Evolutionary conservation across 2,329 filamentous ascomycete genomes (phyloP).

Genomic region (Didymosphaeria variabile): DNA sequence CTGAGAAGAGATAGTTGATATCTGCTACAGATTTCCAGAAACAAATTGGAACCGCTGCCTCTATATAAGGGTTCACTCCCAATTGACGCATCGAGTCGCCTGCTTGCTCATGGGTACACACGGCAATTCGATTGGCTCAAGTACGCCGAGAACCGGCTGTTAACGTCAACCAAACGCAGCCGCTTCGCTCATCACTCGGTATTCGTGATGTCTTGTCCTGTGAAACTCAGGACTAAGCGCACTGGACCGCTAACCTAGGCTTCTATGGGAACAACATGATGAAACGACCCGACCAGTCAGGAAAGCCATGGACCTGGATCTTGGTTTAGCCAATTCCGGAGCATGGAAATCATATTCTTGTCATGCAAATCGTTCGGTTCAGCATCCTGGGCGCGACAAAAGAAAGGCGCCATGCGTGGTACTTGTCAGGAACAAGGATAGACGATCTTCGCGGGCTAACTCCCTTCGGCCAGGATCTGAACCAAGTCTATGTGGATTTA

Average conservation of each 20-base stretch:
- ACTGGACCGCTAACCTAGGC: slow-evolving; percentile 31
- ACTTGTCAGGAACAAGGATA: slow-evolving; percentile 21
- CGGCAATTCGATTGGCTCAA: slow-evolving; percentile 34
- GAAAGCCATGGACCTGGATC: slow-evolving; percentile 9
- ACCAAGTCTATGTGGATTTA: slow-evolving; percentile 13
- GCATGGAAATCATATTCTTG: slow-evolving; percentile 15
- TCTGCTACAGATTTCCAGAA: slow-evolving; percentile 6
- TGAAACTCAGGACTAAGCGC: slow-evolving; percentile 29
- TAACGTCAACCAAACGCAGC: slow-evolving; percentile 42
- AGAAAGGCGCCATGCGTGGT: slow-evolving; percentile 18
- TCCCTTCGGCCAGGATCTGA: slow-evolving; percentile 13
- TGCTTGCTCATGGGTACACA: slow-evolving; percentile 28
- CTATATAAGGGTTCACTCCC: slow-evolving; percentile 31
- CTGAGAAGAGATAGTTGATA: slow-evolving; percentile 17
- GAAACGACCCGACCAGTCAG: slow-evolving; percentile 37
- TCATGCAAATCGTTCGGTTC: slow-evolving; percentile 34
- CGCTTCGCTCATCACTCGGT: slow-evolving; percentile 30
- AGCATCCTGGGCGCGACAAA: slow-evolving; percentile 31
- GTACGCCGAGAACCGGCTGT: slow-evolving; percentile 23
- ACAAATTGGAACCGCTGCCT: slow-evolving; percentile 9
- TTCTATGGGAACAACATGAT: slow-evolving; percentile 43
- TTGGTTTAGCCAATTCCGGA: slow-evolving; percentile 4
- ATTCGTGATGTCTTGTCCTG: slow-evolving; percentile 34
- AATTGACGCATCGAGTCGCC: slow-evolving; percentile 25
- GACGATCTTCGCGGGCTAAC: slow-evolving; percentile 16